These are phyloP conservation scores for Trichoderma sp. DNA, from an alignment of 2,329 filamentous ascomycete genomes.

Conservation along the genomic window DNA sequence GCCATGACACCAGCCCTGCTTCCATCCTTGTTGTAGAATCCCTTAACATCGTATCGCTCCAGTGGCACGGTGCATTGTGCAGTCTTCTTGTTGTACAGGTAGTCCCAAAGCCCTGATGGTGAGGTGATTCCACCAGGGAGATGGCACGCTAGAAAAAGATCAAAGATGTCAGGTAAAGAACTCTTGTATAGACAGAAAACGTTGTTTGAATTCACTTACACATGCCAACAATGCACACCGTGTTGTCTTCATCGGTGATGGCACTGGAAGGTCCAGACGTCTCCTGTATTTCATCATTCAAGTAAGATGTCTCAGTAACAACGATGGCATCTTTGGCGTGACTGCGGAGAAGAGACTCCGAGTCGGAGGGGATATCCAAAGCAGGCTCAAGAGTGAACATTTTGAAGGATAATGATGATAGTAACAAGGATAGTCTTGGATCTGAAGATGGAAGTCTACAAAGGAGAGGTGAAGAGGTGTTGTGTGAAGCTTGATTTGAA, in stretches of 20 bases:
- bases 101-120: slow-evolving; percentile 36
- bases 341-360: slow-evolving; percentile 11
- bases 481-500: neutral
- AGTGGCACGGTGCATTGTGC: slow-evolving; percentile 36
- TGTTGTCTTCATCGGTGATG: slow-evolving; percentile 15
- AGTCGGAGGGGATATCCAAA: slow-evolving; percentile 11
- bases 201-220: neutral
- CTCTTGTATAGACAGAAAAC: too few relatives aligned
- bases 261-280: slow-evolving; percentile 19
- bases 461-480: neutral
- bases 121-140: slow-evolving; percentile 25
- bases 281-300: slow-evolving; percentile 16
- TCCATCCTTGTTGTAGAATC: slow-evolving; percentile 29
- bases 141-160: slow-evolving; percentile 10
- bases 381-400: slow-evolving; percentile 24
- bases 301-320: slow-evolving; percentile 9
- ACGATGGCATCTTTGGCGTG: slow-evolving; percentile 15
- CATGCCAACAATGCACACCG: slow-evolving; percentile 22
- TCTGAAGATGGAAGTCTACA: neutral
- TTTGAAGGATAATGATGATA: neutral
- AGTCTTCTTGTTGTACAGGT: slow-evolving; percentile 38
- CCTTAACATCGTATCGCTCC: slow-evolving; percentile 33
- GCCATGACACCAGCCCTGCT: slow-evolving; percentile 21
- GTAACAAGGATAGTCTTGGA: neutral
- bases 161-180: neutral